Evolutionary conservation across 495 filamentous ascomycete species (phyloP), one percentile per base, ranked within the genome.

Genomic region (Penicillium roqueforti): DNA sequence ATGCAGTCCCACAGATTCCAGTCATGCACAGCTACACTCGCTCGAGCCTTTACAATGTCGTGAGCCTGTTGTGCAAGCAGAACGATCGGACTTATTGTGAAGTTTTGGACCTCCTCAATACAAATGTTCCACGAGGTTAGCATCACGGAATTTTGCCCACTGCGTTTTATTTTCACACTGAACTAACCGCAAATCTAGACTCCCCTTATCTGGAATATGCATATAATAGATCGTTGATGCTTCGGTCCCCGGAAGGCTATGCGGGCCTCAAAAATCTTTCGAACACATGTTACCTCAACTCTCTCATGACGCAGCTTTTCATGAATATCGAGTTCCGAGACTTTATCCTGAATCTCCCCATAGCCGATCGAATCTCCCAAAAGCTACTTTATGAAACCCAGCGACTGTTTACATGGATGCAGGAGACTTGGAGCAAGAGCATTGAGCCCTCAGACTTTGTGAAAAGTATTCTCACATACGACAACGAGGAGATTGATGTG

Each of bases 231-330:
- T 63, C 70, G 16, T 85, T 85, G 60, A 81, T 83, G 53, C 82
- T 93, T 29, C 81, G 90, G 54, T 85, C 89, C 1, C 67, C 80
- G 13, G 86, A 85, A 38, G 89, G 89, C 23, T 92, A 95, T 62
- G 83, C 88, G 16, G 93, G 93, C 3, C 69, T 99, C 3, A 79
- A 76, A 53, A 99, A 99, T 63, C 79, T 97, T 3, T 92, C 91
- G 5, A 96, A 96, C 64, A 97, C 93, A 6, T 99, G 93, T 73
- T 99, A 99, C 65, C 77, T 97, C 68, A 97, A 97, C 70, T 97
- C 93, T 0, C 77, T 99, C 4, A 81, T 97, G 55, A 93, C 91
- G 2, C 95, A 97, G 64, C 84, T 99, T 1, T 99, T 95, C 75
- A 97, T 97, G 92, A 97, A 99, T 63, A 69, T 88, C 32, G 79